Evolutionary conservation across 1,284 basidiomycete genomes (phyloP), one percentile per base, ranked within the genome.

Genomic region (Microbotryomycetes sp.): DNA sequence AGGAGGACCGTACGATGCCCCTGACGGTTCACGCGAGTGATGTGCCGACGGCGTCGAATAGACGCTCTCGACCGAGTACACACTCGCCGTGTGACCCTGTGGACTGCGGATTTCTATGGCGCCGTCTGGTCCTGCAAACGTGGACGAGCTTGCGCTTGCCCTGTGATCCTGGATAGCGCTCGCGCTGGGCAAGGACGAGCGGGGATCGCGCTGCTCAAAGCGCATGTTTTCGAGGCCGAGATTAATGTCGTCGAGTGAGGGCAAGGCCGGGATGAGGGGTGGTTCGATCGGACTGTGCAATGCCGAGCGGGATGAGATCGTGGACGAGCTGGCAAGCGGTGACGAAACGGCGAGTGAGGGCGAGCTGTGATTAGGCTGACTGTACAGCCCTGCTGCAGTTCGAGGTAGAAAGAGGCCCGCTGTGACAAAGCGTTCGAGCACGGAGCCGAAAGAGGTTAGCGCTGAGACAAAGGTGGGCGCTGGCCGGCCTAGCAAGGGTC

Each of bases 241-340:
- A 47, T 64, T 62, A 60, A 68, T 63, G 49, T 68, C 67, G 60
- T 68, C 67, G 31, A 67, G 27, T 3, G 56, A 59, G 4, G 62
- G 59, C 21, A 62, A 50, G 18, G 58, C 46, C 3, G 61, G 63
- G 2, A 63, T 35, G n/a, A 59, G 59, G 29, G 56, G 50, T 3
- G 49, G 51, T 21, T 64, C 62, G 41, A 64, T 60, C 13, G 62
- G 62, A 41, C 35, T 41, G 35, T 9, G 9, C 11, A 41, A 18
- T 11, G 35, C 18, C 5, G 57, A 30, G 50, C 57, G 56, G 23
- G 28, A 6, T 16, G 58, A 53, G 57, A n/a, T 45, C 4, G 35
- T 28, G 47, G 24, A 27, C n/a, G 47, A 47, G 23, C 27, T 7
- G 23, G 41, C 30, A 6, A n/a, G 24, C 15, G 45, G 45, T 28